Base-by-base conservation (phyloP, 139 green algal species). In the Chlamydomonas schloesseri region DNA sequence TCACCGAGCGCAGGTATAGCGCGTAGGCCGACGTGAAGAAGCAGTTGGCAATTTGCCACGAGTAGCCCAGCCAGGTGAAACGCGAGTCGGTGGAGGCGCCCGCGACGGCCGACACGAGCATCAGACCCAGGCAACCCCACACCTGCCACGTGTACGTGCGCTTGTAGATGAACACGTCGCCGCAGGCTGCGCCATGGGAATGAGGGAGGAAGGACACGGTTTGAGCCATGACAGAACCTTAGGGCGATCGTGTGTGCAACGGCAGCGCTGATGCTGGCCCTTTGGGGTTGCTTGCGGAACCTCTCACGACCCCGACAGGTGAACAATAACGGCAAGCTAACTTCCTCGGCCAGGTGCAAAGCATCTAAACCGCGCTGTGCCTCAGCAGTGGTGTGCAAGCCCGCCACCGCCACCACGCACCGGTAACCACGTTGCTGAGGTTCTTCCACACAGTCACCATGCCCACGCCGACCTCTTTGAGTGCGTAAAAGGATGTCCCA, bases 381-480 rank as follows among this genome's bases (percentile, higher is more conserved):
- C n/a, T n/a, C n/a, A n/a, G n/a, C n/a, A n/a, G n/a, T n/a, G n/a
- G n/a, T n/a, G n/a, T n/a, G n/a, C n/a, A n/a, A n/a, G n/a, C n/a
- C n/a, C 42, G 8, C 42, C 42, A 8, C 42, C 42, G 42, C 42
- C 17, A 31, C 68, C 68, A 11, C 50, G 13, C 26, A 83, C 76
- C 76, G 24, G 93, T 96, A 46, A 98, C 93, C n/a, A 98, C 84
- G 89, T 98, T 98, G 81, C 94, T 97, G 23, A 97, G 88, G 89
- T 98, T 98, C 84, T 98, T 99, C 55, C 98, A 93, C 28, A 98
- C 95, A 0, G 96, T 96, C 0, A 96, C 92, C 91, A 92, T 94
- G 50, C 93, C 91, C n/a, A 92, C 89, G 29, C 89, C 89, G 47
- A 93, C 89, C 10, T 73, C 80, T 78, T 94, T 87, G 14, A 99